These are phyloP conservation scores for Rhizopogon rudus DNA, from an alignment of 768 basidiomycete species.

Conservation along the genomic window DNA sequence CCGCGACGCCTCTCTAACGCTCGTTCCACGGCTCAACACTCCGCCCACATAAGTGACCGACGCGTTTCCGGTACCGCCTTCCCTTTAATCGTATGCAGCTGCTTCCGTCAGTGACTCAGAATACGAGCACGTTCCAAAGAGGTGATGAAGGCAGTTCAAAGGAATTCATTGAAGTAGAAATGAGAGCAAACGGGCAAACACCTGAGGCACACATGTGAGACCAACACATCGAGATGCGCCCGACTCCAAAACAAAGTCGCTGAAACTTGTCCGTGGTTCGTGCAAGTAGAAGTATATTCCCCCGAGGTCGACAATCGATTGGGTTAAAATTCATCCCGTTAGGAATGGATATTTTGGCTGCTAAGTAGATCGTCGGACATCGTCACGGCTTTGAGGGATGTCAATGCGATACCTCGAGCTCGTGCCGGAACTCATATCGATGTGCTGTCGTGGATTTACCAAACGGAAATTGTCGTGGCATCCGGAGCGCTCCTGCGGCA, in stretches of 20 bases:
- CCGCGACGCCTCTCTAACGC: constrained; percentile 51
- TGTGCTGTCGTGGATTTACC: too few relatives aligned
- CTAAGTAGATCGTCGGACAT: too few relatives aligned
- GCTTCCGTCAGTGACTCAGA: constrained; percentile 1
- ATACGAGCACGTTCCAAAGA: constrained; percentile 48
- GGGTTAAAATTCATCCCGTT: constrained; percentile 56
- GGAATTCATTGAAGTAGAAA: constrained; percentile 36
- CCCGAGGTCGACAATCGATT: constrained; percentile 38
- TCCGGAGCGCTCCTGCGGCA: too few relatives aligned
- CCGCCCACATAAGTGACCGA: constrained; percentile 25
- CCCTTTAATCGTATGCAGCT: constrained; percentile 24
- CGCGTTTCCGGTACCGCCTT: constrained; percentile 48
- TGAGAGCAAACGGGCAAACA: constrained; percentile 13
- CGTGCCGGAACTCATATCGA: too few relatives aligned
- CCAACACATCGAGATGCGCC: constrained; percentile 5
- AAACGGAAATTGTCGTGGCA: too few relatives aligned
- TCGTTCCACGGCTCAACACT: constrained; percentile 7
- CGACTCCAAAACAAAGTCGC: constrained; percentile 15
- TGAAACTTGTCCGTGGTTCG: constrained; percentile 16
- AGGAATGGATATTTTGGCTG: constrained; percentile 52
- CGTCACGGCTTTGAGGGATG: too few relatives aligned
- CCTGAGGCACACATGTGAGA: constrained; percentile 9
- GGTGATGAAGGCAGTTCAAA: constrained; percentile 30
- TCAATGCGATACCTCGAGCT: too few relatives aligned
- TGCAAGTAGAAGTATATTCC: constrained; percentile 21